Evolutionary conservation across 1,284 basidiomycete species (phyloP).

Genomic region (Rhodotorula glutinis): DNA sequence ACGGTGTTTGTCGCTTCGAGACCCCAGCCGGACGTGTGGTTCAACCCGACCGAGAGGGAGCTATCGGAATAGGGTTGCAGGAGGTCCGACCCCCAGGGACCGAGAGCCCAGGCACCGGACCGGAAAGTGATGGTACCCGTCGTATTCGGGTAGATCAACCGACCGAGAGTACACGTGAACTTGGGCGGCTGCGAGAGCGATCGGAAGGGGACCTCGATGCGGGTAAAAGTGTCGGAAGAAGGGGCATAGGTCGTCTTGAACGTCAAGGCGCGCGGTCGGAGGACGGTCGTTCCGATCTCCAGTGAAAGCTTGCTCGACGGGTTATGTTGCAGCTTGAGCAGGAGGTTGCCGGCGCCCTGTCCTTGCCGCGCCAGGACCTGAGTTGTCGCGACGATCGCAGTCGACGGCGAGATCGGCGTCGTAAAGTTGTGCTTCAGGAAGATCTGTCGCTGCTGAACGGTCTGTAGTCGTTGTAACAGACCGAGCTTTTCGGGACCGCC

Average conservation of each 20-base stretch:
- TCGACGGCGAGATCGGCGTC: conserved; percentile 31
- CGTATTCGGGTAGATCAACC: conserved; percentile 49
- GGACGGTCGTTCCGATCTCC: conserved; percentile 49
- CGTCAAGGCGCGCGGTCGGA: conserved; percentile 52
- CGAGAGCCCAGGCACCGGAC: conserved; percentile 46
- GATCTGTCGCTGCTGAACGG: conserved; percentile 25
- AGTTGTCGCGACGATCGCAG: conserved; percentile 28
- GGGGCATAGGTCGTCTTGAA: conserved; percentile 52
- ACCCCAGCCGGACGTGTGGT: conserved; percentile 17
- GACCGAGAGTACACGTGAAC: conserved; percentile 51
- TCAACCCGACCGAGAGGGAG: conserved; percentile 32
- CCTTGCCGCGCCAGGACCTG: conserved; percentile 48
- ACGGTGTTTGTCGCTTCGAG: conserved; percentile 19
- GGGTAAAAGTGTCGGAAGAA: conserved; percentile 52
- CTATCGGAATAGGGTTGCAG: conserved; percentile 28
- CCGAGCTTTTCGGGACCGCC: conserved; percentile 18
- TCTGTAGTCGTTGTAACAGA: conserved; percentile 16
- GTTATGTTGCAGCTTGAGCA: conserved; percentile 63
- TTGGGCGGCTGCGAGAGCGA: conserved; percentile 47
- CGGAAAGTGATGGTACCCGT: conserved; percentile 47
- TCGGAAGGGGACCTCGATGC: conserved; percentile 43
- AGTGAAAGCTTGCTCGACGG: conserved; percentile 58
- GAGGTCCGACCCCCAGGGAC: conserved; percentile 43
- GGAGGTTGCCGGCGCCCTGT: conserved; percentile 53
- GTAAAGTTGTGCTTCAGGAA: conserved; percentile 39